phyloP scores from a whole-genome alignment of 2,329 filamentous ascomycete genomes.

The Neopestalotiopsis clavispora region DNA sequence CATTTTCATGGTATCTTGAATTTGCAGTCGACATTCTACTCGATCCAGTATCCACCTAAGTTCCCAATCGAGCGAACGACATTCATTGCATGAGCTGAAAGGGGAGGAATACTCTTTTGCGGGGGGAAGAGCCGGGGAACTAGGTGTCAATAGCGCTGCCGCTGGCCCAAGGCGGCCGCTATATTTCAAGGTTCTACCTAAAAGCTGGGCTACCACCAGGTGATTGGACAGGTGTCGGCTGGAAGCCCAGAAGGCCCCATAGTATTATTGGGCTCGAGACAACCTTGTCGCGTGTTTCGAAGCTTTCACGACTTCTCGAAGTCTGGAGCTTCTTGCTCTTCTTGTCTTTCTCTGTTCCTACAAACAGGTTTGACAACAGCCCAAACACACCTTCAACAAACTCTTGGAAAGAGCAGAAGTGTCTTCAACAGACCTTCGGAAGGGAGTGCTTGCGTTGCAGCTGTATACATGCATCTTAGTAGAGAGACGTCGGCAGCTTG shows the following conservation, averaged over 20 bases:
- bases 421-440: slow-evolving; percentile 22
- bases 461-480: neutral
- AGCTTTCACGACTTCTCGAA: neutral
- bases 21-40: too few relatives aligned
- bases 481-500: neutral
- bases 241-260: neutral
- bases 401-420: slow-evolving; percentile 16
- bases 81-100: too few relatives aligned
- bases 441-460: neutral
- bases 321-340: neutral
- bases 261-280: neutral
- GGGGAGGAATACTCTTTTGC: too few relatives aligned
- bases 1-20: too few relatives aligned
- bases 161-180: too few relatives aligned
- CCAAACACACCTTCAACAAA: slow-evolving; percentile 10
- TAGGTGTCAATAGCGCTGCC: too few relatives aligned
- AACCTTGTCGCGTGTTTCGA: neutral
- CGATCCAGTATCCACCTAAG: too few relatives aligned
- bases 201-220: too few relatives aligned
- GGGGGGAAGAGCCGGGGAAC: too few relatives aligned
- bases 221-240: neutral
- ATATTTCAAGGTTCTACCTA: too few relatives aligned
- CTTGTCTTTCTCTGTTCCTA: neutral
- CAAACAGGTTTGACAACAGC: neutral
- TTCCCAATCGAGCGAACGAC: too few relatives aligned